phyloP scores from a whole-genome alignment of 2,329 filamentous ascomycete genomes.

The Xylaria sp. region DNA sequence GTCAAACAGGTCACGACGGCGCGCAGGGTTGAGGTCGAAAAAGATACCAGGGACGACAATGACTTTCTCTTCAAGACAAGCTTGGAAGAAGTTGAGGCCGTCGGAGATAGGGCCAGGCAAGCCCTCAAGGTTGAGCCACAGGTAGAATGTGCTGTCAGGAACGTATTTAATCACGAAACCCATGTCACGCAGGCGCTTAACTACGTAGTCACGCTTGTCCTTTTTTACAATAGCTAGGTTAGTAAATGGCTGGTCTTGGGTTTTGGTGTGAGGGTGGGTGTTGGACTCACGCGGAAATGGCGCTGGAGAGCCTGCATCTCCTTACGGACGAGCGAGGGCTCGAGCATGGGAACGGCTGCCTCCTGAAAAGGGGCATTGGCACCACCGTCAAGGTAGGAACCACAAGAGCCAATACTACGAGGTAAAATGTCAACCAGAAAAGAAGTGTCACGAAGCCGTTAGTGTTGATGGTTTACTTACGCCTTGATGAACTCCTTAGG shows the following conservation, averaged over 20 bases:
- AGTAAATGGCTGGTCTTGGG: neutral
- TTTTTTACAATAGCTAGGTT: slow-evolving; percentile 36
- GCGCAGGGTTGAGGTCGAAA: slow-evolving; percentile 92
- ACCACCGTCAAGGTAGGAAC: slow-evolving; percentile 92
- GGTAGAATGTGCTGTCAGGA: slow-evolving; percentile 93
- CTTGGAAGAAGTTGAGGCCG: slow-evolving; percentile 95
- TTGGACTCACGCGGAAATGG: slow-evolving; percentile 72
- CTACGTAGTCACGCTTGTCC: slow-evolving; percentile 90
- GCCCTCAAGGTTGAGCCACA: slow-evolving; percentile 72
- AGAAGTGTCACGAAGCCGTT: neutral
- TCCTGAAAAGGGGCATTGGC: slow-evolving; percentile 96
- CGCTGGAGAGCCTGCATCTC: slow-evolving; percentile 90
- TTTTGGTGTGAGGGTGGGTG: neutral
- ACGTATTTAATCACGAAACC: slow-evolving; percentile 85
- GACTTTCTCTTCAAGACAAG: slow-evolving; percentile 89
- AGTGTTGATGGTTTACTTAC: slow-evolving; percentile 44
- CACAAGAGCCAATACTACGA: slow-evolving; percentile 78
- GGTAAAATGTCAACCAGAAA: neutral
- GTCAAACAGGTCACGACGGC: slow-evolving; percentile 90
- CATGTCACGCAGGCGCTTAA: slow-evolving; percentile 79
- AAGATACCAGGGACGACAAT: slow-evolving; percentile 98
- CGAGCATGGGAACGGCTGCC: slow-evolving; percentile 91
- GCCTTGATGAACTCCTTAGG: slow-evolving; percentile 97
- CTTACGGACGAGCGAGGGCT: slow-evolving; percentile 75
- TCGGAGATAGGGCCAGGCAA: slow-evolving; percentile 85